These are phyloP conservation scores for Botrytis tulipae DNA, from an alignment of 2,329 filamentous ascomycete species.

Conservation along the genomic window DNA sequence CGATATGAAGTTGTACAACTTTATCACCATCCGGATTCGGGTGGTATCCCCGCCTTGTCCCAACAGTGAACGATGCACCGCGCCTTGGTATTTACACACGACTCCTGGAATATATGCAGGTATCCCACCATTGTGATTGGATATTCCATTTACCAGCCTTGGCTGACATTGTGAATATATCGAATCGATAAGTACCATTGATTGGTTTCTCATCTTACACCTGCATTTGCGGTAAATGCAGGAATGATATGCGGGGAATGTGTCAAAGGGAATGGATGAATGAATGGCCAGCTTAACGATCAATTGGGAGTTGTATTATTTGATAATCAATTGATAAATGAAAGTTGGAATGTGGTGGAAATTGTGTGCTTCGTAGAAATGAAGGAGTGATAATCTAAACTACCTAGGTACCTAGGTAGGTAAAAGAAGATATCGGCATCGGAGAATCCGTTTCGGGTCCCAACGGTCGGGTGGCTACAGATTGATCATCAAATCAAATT, in stretches of 20 bases:
- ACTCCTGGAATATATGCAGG: constrained; percentile 1
- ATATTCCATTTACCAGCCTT: constrained; percentile 6
- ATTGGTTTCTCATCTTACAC: neutral
- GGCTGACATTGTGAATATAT: neutral
- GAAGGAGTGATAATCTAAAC: neutral
- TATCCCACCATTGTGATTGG: neutral
- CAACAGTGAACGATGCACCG: neutral
- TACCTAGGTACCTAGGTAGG: too few species aligned
- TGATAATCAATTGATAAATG: neutral
- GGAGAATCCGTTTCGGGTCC: neutral
- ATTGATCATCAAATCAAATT: constrained; percentile 8
- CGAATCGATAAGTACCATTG: neutral
- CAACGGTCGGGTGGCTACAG: neutral
- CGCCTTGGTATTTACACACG: neutral
- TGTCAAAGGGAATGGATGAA: neutral
- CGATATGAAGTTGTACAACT: neutral
- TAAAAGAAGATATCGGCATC: neutral
- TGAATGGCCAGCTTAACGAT: neutral
- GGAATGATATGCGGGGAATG: neutral
- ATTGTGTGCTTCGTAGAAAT: too few species aligned
- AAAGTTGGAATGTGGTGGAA: neutral
- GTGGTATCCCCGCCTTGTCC: constrained; percentile 2
- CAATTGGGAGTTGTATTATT: neutral
- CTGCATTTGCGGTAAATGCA: neutral
- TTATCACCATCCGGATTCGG: constrained; percentile 2